These are phyloP conservation scores for Conidiobolus incongruus DNA, from an alignment of 371 early-diverging fungal species.

Conservation along the genomic window DNA sequence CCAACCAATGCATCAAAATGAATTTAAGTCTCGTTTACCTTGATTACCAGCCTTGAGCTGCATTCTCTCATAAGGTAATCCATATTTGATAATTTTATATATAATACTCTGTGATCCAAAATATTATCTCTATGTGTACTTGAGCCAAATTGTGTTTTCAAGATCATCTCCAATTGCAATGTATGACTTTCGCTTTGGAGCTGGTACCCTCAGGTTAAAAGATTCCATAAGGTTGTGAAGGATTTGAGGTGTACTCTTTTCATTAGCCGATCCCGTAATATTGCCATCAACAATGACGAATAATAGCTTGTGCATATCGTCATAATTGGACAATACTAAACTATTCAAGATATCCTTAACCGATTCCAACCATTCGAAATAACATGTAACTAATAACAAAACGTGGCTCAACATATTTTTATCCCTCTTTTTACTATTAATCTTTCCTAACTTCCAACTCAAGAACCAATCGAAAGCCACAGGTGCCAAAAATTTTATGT, in stretches of 20 bases:
- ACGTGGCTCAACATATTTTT: constrained; percentile 6
- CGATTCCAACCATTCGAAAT: constrained; percentile 72
- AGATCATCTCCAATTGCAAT: constrained; percentile 67
- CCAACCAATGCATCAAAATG: constrained; percentile 88
- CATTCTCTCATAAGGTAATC: constrained; percentile 43
- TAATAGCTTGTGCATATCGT: constrained; percentile 67
- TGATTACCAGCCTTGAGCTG: constrained; percentile 80
- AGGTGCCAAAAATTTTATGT: constrained; percentile 50
- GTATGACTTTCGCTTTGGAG: constrained; percentile 43
- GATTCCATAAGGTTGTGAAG: constrained; percentile 41
- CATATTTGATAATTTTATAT: constrained; percentile 81
- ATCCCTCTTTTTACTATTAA: constrained; percentile 7
- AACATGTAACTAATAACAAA: constrained; percentile 44
- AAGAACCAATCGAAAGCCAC: constrained; percentile 54
- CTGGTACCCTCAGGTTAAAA: constrained; percentile 17
- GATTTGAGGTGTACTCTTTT: constrained; percentile 46
- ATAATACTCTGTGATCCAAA: constrained; percentile 42
- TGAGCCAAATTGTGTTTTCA: constrained; percentile 77
- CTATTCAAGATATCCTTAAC: constrained; percentile 77
- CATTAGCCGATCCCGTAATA: constrained; percentile 58
- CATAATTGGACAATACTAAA: constrained; percentile 57
- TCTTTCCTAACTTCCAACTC: constrained; percentile 30
- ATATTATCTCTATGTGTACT: constrained; percentile 87
- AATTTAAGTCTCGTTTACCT: constrained; percentile 97
- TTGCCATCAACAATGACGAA: constrained; percentile 76